Percentiles rank a stretch among this genome's conserved stretches.
Conservation (phyloP, 768 basidiomycete species). For the Podaxis sp. region DNA sequence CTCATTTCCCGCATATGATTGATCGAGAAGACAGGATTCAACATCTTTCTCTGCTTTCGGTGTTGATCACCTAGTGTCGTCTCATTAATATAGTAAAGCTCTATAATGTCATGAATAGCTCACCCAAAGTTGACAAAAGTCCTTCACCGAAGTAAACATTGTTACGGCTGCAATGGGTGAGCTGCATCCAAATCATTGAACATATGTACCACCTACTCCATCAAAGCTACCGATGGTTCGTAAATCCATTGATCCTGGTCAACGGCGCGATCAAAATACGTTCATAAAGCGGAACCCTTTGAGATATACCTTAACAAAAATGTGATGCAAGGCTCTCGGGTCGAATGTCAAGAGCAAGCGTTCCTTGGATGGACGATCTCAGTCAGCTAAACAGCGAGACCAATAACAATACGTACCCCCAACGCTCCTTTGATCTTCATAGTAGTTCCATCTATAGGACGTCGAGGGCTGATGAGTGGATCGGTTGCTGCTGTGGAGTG, state of each 20-base stretch:
- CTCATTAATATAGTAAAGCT: not conserved
- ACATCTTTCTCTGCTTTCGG: constrained; percentile 36
- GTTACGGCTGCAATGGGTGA: constrained; percentile 13
- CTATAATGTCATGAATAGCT: not conserved
- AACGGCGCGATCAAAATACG: not conserved
- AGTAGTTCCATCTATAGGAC: constrained; percentile 26
- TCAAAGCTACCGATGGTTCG: constrained; percentile 23
- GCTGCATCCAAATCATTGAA: constrained; percentile 7
- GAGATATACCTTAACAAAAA: constrained; percentile 36
- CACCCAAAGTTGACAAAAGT: constrained; percentile 18
- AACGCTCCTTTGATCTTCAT: constrained; percentile 29
- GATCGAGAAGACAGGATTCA: constrained; percentile 41
- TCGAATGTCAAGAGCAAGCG: constrained; percentile 36
- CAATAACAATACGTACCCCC: constrained; percentile 24
- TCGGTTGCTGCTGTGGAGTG: no score
- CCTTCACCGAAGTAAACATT: constrained; percentile 17
- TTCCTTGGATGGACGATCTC: constrained; percentile 16
- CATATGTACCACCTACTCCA: constrained; percentile 17
- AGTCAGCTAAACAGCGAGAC: not conserved
- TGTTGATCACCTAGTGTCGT: constrained; percentile 32
- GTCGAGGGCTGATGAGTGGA: not conserved
- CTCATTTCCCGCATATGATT: constrained; percentile 34
- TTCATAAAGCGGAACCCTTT: not conserved
- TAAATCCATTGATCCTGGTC: constrained; percentile 28
- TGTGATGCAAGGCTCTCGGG: constrained; percentile 40